Evolutionary conservation across 2,329 filamentous ascomycete species (phyloP), one percentile per base, ranked within the genome.

Genomic region (Lecanoromycetidae sp.): DNA sequence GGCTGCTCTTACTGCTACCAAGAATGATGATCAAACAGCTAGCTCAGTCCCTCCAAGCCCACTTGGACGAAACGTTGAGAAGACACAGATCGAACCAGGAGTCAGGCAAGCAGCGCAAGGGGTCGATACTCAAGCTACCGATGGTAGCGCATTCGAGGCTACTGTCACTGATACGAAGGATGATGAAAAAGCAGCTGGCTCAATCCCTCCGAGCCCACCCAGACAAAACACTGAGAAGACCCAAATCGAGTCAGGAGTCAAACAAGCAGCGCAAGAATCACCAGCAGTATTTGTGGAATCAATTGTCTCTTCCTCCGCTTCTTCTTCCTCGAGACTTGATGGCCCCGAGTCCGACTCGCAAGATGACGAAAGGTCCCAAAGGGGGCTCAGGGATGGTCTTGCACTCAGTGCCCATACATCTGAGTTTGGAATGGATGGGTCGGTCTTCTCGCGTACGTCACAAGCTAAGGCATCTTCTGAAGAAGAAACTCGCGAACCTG

Each of bases 341-440:
- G 44, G 40, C 20, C 36, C 36, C 15, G 12, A 37, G 13, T 27
- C 38, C 12, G 26, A 34, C 34, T 32, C 12, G 19, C 9, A 32
- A 20, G 22, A 42, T 15, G 30, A 19, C 4, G 30, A 29, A 33
- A 30, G 30, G 15, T 32, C 25, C 23, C 25, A 37, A 17, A 25
- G 19, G 6, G 30, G 25, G 9, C 19, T 23, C 17, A 42, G 25
- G 20, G 39, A 25, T 33, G 8, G 15, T 17, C 37, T 29, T 25
- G 19, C 25, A 1, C 30, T 41, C 29, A 42, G 45, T 20, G 37
- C n/a, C 37, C 37, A 2, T n/a, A 10, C 7, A 5, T 32, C 45
- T 22, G 39, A 49, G n/a, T 39, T 49, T 22, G 46, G 46, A 17
- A 32, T 49, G 15, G 46, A 44, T 8, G 41, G 46, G 5, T 44